Evolutionary conservation across 139 green algal genomes (phyloP), one percentile per base, ranked within the genome.

Genomic region (Diplosphaera chodatii): DNA sequence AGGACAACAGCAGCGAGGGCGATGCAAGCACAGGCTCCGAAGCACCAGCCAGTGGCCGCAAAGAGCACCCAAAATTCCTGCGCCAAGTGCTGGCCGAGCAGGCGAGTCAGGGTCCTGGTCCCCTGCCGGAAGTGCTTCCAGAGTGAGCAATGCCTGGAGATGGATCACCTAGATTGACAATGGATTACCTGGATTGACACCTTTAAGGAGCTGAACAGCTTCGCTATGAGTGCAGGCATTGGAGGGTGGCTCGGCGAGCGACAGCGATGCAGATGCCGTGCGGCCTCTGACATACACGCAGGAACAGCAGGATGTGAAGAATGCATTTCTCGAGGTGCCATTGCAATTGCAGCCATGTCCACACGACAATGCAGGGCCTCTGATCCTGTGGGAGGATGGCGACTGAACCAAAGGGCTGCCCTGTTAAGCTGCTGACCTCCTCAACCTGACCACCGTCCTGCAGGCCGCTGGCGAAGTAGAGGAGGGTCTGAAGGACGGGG

Each of bases 71-170:
- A 15, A n/a, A 94, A 79, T 90, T 83, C 63, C 77, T 97, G 32
- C 94, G 93, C 70, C 88, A 96, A 59, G 76, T 96, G 1, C 63
- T 93, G 22, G 89, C 88, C 10, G 73, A 89, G 72, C 86, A 91
- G 83, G 83, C 85, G 65, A 33, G 76, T 18, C 37, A 32, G 66
- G n/a, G n/a, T n/a, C n/a, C n/a, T n/a, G n/a, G n/a, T n/a, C n/a
- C n/a, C n/a, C n/a, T n/a, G n/a, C n/a, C n/a, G n/a, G n/a, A n/a
- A n/a, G n/a, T n/a, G n/a, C n/a, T n/a, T n/a, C n/a, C n/a, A n/a
- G n/a, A n/a, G n/a, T n/a, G n/a, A n/a, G n/a, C n/a, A n/a, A n/a
- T n/a, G n/a, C n/a, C n/a, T n/a, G n/a, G n/a, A n/a, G n/a, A n/a
- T n/a, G n/a, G n/a, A n/a, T n/a, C n/a, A n/a, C n/a, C n/a, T n/a